These are phyloP conservation scores for Chytriomyces hyalinus DNA, from an alignment of 192 early-diverging fungal genomes.

Conservation along the genomic window DNA sequence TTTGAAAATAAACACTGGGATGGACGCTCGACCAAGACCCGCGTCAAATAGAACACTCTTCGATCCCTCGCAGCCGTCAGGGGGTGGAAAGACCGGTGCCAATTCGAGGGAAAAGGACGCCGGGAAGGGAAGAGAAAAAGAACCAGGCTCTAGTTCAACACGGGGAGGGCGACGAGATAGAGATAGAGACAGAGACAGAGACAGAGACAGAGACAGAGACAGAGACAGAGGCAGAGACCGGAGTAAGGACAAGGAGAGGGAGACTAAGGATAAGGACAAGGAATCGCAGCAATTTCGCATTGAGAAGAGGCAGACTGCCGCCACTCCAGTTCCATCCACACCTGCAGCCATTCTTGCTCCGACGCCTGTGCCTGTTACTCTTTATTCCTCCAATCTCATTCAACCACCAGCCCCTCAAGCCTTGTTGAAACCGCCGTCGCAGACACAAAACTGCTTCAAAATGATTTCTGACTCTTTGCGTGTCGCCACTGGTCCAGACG, in stretches of 20 bases:
- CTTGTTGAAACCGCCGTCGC: neutral
- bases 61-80: neutral
- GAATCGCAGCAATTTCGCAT: neutral
- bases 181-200: neutral
- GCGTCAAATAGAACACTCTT: neutral
- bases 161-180: neutral
- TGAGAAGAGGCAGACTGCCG: neutral
- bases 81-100: neutral
- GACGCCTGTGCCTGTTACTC: neutral
- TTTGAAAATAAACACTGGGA: neutral
- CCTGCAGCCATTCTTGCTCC: neutral
- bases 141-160: neutral
- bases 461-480: neutral
- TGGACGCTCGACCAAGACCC: neutral
- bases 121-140: too few species aligned
- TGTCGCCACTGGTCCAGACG: constrained; percentile 13
- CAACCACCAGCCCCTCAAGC: neutral
- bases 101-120: too few species aligned
- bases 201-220: neutral
- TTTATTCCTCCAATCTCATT: neutral
- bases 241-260: neutral
- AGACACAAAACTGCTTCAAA: neutral
- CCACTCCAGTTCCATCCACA: neutral
- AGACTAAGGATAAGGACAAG: neutral
- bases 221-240: neutral